Conservation (phyloP, 2,329 filamentous ascomycete genomes). For the Penicillium corylophilum region DNA sequence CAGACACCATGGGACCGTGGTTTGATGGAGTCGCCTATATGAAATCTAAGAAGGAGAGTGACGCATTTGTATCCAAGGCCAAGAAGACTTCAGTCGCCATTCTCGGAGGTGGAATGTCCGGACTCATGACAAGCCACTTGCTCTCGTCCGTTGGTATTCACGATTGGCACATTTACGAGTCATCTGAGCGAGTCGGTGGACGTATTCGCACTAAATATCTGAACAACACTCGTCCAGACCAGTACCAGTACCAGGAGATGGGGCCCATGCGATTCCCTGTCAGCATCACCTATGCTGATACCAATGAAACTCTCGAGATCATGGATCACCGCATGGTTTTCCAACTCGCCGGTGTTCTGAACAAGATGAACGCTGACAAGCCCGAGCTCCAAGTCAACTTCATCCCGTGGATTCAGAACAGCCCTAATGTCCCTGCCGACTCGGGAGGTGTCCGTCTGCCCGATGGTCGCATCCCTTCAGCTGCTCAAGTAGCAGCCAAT, state of each 20-base stretch:
- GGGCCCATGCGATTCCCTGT: slow-evolving; percentile 49
- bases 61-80: slow-evolving; percentile 28
- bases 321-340: slow-evolving; percentile 47
- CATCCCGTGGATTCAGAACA: slow-evolving; percentile 44
- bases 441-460: slow-evolving; percentile 48
- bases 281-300: slow-evolving; percentile 41
- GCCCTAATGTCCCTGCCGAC: slow-evolving; percentile 55
- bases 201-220: slow-evolving; percentile 47
- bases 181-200: slow-evolving; percentile 43
- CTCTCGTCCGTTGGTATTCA: slow-evolving; percentile 47
- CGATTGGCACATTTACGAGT: slow-evolving; percentile 49
- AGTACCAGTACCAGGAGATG: slow-evolving; percentile 44
- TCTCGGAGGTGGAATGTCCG: slow-evolving; percentile 40
- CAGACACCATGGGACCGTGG: slow-evolving; percentile 41
- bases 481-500: slow-evolving; percentile 49
- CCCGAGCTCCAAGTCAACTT: slow-evolving; percentile 42
- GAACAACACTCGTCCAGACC: slow-evolving; percentile 37
- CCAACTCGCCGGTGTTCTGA: slow-evolving; percentile 44
- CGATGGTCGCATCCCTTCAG: slow-evolving; percentile 55
- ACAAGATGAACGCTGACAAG: slow-evolving; percentile 39
- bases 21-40: slow-evolving; percentile 43
- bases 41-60: slow-evolving; percentile 28
- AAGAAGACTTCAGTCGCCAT: slow-evolving; percentile 37
- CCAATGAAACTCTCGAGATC: slow-evolving; percentile 44
- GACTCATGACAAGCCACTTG: slow-evolving; percentile 41